Evolutionary conservation across 2,329 filamentous ascomycete genomes (phyloP).

Genomic region (Blumeria graminis): DNA sequence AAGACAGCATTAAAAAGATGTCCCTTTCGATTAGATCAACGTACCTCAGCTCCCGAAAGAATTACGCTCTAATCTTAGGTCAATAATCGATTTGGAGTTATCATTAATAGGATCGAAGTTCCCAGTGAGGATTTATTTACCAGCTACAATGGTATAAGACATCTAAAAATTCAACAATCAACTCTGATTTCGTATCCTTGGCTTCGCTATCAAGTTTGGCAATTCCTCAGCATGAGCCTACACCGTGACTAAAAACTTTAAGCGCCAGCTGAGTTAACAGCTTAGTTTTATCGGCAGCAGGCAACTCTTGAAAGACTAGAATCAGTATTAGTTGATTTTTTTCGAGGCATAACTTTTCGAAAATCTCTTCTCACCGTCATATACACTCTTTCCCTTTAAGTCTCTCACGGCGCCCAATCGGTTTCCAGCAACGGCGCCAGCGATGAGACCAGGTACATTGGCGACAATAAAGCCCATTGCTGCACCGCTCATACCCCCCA

Average conservation of each 20-base stretch:
- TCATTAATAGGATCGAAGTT: neutral
- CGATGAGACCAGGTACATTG: conserved; percentile 71
- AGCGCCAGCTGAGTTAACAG: conserved; percentile 64
- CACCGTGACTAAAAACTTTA: conserved; percentile 64
- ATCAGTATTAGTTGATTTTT: neutral
- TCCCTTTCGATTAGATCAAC: too few relatives aligned
- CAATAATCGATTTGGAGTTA: too few relatives aligned
- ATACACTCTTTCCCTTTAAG: conserved; percentile 83
- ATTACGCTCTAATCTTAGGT: too few relatives aligned
- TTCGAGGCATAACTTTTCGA: neutral
- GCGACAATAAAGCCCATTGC: conserved; percentile 87
- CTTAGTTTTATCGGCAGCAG: conserved; percentile 56
- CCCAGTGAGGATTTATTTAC: neutral
- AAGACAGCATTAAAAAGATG: too few relatives aligned
- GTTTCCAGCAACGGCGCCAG: conserved; percentile 82
- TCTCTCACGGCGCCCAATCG: conserved; percentile 75
- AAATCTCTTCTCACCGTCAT: conserved; percentile 25
- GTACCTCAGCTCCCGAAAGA: too few relatives aligned
- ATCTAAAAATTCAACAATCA: neutral
- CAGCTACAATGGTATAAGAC: neutral
- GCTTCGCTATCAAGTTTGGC: neutral
- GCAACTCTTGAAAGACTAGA: conserved; percentile 39
- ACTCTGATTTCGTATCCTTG: too few relatives aligned
- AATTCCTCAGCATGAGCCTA: conserved; percentile 20
- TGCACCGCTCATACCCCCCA: conserved; percentile 69